These are phyloP conservation scores for Penicillium silybi DNA, from an alignment of 495 filamentous ascomycete genomes.

Conservation along the genomic window DNA sequence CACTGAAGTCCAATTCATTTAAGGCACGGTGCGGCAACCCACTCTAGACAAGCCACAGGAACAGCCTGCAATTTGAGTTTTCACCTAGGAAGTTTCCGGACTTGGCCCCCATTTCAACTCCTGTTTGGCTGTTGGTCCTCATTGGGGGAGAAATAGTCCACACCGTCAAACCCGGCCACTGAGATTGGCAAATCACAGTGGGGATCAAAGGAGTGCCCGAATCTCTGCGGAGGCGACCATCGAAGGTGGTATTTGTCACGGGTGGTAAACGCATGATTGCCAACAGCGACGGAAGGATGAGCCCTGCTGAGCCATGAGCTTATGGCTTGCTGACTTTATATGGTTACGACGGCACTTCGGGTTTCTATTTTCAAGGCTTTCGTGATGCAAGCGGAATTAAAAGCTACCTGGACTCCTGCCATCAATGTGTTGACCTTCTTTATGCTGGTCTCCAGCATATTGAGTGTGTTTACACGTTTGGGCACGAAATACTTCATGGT, in stretches of 20 bases:
- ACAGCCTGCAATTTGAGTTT: too few relatives aligned
- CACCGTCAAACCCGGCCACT: background rate
- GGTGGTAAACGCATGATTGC: background rate
- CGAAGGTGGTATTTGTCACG: background rate
- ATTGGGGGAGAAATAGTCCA: background rate
- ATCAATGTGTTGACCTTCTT: constrained; percentile 17
- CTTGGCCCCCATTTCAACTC: too few relatives aligned
- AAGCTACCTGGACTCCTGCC: constrained; percentile 15
- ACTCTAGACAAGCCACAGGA: too few relatives aligned
- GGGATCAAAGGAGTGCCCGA: background rate
- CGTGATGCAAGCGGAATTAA: constrained; percentile 12
- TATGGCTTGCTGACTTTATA: background rate
- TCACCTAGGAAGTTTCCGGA: too few relatives aligned
- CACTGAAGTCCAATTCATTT: background rate
- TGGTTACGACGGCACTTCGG: background rate
- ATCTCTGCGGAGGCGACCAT: background rate
- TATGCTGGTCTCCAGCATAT: constrained; percentile 13
- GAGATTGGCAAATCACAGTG: background rate
- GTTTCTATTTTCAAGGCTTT: background rate
- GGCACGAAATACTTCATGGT: constrained; percentile 16
- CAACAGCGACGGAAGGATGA: background rate
- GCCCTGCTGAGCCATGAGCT: background rate
- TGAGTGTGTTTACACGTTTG: constrained; percentile 16
- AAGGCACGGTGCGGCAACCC: background rate
- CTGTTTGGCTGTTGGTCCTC: background rate